phyloP scores from a whole-genome alignment of 768 basidiomycete species.

The Ramaria rubella region DNA sequence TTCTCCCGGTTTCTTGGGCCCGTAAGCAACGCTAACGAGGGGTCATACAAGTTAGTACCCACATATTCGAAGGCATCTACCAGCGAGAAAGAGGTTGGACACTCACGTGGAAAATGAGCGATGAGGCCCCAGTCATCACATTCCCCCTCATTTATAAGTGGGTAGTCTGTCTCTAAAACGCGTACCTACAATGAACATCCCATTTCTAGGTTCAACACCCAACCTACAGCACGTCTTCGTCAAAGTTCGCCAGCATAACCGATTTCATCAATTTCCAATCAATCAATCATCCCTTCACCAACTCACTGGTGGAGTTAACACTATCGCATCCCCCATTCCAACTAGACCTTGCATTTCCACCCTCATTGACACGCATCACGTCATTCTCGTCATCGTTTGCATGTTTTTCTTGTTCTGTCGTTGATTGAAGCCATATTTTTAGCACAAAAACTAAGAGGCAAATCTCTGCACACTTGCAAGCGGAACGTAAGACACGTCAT shows the following conservation, averaged over 20 bases:
- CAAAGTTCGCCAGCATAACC: neutral
- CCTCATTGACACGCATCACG: neutral
- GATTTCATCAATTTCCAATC: neutral
- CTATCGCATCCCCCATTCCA: neutral
- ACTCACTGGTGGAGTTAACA: neutral
- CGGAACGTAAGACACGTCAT: no score
- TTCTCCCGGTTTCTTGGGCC: neutral
- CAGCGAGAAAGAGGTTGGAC: no score
- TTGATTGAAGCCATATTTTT: neutral
- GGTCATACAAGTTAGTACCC: neutral
- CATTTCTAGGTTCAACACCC: no score
- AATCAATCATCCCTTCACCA: neutral
- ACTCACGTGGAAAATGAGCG: no score
- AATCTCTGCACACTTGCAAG: no score
- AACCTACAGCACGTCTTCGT: no score
- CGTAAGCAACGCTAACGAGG: neutral
- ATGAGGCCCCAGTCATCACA: no score
- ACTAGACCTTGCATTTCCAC: neutral
- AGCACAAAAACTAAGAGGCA: no score
- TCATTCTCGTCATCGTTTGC: neutral
- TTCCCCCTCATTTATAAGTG: no score
- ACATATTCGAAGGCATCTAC: neutral
- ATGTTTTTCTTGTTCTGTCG: neutral
- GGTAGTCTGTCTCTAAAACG: no score
- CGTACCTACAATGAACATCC: no score